Conservation (phyloP, 306 rosid genomes). For the Citrullus amarus region DNA sequence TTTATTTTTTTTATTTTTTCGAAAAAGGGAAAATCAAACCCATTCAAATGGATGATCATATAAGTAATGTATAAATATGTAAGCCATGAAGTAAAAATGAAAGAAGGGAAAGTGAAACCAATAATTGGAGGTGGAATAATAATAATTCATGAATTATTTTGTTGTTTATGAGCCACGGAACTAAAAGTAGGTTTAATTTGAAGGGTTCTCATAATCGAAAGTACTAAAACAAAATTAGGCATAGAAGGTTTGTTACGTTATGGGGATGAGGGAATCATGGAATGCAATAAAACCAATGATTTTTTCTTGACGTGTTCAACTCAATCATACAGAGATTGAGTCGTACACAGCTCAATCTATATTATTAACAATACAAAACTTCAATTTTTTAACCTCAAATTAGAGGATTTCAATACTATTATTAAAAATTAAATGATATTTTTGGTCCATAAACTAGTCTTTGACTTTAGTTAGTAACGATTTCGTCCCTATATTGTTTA, state of each 20-base stretch:
- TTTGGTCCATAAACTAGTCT: no score
- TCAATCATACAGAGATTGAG: neutral
- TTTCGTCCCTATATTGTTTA: no score
- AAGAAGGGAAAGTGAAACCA: neutral
- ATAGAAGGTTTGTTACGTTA: neutral
- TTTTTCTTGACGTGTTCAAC: neutral
- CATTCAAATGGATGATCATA: no score
- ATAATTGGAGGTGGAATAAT: neutral
- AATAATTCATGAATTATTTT: no score
- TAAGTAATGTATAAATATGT: no score
- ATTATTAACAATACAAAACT: neutral
- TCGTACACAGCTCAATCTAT: conserved; percentile 5
- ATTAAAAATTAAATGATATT: no score
- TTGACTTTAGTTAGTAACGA: no score
- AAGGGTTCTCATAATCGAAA: neutral
- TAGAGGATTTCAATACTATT: no score
- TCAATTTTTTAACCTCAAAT: neutral
- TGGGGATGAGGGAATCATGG: neutral
- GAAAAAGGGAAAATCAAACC: no score
- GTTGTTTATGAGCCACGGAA: neutral
- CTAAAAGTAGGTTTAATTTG: neutral
- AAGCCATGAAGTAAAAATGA: neutral
- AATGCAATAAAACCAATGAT: neutral
- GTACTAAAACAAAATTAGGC: neutral
- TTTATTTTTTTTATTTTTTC: no score